Conservation (phyloP, 352 stramenopile species). For the Globisporangium spinosum region DNA sequence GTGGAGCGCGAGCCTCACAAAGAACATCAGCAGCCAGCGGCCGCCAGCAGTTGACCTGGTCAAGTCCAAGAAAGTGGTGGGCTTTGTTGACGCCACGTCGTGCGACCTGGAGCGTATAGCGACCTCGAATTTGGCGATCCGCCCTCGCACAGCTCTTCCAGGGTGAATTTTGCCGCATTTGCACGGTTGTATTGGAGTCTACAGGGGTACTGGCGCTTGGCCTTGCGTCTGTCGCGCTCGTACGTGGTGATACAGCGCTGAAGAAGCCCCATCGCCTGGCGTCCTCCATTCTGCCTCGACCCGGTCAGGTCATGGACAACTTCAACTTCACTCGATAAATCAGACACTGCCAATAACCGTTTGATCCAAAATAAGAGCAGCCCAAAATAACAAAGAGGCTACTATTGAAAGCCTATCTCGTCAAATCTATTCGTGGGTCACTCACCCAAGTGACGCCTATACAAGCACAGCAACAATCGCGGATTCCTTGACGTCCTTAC, state of each 20-base stretch:
- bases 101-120: constrained; percentile 29
- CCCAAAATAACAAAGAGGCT: not conserved
- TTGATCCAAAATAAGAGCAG: not conserved
- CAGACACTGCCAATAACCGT: not conserved
- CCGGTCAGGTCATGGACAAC: constrained; percentile 25
- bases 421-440: constrained; percentile 4
- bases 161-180: constrained; percentile 4
- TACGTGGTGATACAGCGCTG: constrained; percentile 1
- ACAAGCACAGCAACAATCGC: not conserved
- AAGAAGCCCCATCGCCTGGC: constrained; percentile 38
- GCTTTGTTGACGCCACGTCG: not conserved
- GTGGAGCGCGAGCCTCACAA: constrained; percentile 50
- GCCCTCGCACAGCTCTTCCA: constrained; percentile 14
- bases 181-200: not conserved
- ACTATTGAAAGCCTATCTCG: constrained; percentile 5
- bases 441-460: not conserved
- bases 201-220: not conserved
- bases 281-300: constrained; percentile 31
- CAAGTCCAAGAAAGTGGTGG: constrained; percentile 12
- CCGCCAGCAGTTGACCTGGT: constrained; percentile 4
- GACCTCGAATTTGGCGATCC: constrained; percentile 27
- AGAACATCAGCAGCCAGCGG: constrained; percentile 18
- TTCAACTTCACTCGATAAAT: constrained; percentile 38
- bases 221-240: not conserved
- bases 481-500: not conserved